Evolutionary conservation across 164 flowering plant genomes (phyloP).

Genomic region (Magnolia kwangsiensis): DNA sequence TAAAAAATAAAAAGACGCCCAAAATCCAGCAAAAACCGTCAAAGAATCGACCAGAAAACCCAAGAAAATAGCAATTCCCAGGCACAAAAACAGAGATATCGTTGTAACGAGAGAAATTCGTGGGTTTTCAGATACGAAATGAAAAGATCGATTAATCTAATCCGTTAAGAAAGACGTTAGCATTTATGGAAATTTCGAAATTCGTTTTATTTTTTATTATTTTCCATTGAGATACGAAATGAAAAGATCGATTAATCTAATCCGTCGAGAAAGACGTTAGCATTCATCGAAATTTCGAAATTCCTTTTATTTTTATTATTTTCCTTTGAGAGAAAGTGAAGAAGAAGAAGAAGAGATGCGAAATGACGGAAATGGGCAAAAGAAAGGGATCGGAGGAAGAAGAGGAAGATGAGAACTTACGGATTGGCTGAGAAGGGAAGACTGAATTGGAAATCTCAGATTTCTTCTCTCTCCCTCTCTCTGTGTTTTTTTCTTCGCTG

Average conservation of each 20-base stretch:
- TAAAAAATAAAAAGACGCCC: not conserved
- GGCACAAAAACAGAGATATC: not conserved
- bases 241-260: not conserved
- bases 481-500: not conserved
- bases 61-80: not conserved
- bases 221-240: not conserved
- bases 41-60: too few relatives aligned
- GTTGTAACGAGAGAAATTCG: not conserved
- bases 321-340: not conserved
- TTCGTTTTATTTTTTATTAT: not conserved
- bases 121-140: not conserved
- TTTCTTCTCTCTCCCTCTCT: conserved; percentile 1
- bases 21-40: not conserved
- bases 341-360: not conserved
- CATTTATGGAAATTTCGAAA: not conserved
- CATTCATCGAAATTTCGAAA: not conserved
- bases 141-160: not conserved
- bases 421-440: conserved; percentile 36
- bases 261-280: not conserved
- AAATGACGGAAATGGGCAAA: not conserved
- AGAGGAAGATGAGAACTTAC: conserved; percentile 31
- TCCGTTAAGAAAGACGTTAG: not conserved
- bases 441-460: conserved; percentile 25
- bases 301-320: not conserved
- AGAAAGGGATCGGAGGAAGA: conserved; percentile 4